Percentiles rank a stretch among this genome's conserved stretches.
Evolutionary conservation across 306 rosid genomes (phyloP).

Genomic region (Rosa lucieae): DNA sequence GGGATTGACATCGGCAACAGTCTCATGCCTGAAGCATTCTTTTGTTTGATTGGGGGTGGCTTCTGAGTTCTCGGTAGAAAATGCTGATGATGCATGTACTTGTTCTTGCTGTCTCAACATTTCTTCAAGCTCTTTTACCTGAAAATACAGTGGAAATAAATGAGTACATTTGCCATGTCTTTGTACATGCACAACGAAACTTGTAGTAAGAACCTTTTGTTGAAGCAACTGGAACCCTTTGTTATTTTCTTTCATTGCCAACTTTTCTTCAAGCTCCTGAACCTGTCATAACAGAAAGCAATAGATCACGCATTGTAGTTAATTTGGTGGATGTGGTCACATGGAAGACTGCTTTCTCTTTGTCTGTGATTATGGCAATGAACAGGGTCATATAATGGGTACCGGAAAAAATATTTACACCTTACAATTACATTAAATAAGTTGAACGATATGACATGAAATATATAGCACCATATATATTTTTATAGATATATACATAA

Average conservation of each 20-base stretch:
- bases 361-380: not conserved
- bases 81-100: not conserved
- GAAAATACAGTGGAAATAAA: not conserved
- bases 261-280: constrained; percentile 13
- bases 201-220: constrained; percentile 13
- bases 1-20: not conserved
- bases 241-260: constrained; percentile 14
- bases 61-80: constrained; percentile 8
- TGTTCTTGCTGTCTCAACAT: constrained; percentile 16
- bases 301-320: not conserved
- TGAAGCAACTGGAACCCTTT: constrained; percentile 14
- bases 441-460: not conserved
- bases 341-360: not conserved
- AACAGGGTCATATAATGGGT: no score
- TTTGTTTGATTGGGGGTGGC: not conserved
- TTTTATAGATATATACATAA: not conserved
- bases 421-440: not conserved
- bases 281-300: constrained; percentile 13
- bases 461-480: not conserved
- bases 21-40: constrained; percentile 8
- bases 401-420: not conserved
- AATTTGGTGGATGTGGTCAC: not conserved
- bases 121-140: constrained; percentile 23
- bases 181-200: constrained; percentile 4
- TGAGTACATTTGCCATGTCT: not conserved